Evolutionary conservation across 768 basidiomycete species (phyloP).

Genomic region (Lentinula detonsa): DNA sequence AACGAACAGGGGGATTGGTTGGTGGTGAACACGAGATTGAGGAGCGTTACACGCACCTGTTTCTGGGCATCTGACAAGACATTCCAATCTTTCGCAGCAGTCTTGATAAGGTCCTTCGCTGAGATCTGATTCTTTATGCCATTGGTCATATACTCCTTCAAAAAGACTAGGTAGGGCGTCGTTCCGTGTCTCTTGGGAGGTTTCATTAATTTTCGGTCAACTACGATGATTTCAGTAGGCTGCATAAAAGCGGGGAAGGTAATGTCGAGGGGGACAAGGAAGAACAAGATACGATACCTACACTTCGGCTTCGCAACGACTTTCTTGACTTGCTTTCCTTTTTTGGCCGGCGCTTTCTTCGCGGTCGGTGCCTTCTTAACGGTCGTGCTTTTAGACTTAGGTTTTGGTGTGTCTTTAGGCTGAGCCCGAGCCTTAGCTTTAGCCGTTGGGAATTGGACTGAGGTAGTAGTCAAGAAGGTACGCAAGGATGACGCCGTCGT

Average conservation of each 20-base stretch:
- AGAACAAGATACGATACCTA: conserved; percentile 6
- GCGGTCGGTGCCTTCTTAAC: conserved; percentile 9
- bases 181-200: conserved; percentile 20
- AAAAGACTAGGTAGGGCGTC: conserved; percentile 20
- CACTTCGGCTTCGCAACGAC: conserved; percentile 4
- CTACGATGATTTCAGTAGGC: neutral
- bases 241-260: neutral
- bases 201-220: conserved; percentile 9
- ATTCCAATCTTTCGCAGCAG: conserved; percentile 22
- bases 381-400: neutral
- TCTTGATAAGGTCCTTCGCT: conserved; percentile 8
- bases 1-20: neutral
- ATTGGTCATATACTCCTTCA: conserved; percentile 7
- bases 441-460: neutral
- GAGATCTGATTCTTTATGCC: neutral
- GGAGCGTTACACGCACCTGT: conserved; percentile 18
- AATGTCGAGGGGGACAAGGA: neutral
- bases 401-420: neutral
- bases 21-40: neutral
- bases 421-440: conserved; percentile 8
- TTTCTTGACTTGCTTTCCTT: conserved; percentile 7
- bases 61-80: conserved; percentile 26
- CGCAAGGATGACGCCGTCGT: conserved; percentile 2
- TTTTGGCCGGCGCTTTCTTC: neutral
- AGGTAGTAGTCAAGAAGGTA: conserved; percentile 9